Base-by-base conservation (phyloP, 805 yeast genomes). In the Saitoella complicata region DNA sequence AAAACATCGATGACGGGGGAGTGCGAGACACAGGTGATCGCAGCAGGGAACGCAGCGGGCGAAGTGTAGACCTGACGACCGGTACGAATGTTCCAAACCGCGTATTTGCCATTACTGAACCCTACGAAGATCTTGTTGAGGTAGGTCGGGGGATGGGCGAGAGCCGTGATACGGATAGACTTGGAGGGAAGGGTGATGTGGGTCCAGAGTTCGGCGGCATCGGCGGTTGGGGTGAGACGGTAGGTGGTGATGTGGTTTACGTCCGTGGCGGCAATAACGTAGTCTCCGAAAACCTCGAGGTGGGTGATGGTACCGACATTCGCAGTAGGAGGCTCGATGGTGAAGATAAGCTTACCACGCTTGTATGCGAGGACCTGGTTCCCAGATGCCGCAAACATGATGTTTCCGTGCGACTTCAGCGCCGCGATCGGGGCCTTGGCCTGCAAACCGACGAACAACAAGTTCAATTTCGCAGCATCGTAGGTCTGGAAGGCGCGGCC, bases 401-500 rank as follows among this genome's bases (percentile, higher is more conserved):
- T 32, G 34, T 41, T 34, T 13, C 36, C 36, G 12, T 33, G 34
- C 3, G 38, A 35, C 31, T 41, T 35, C 11, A 33, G 12, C 11
- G 31, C 12, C 32, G 43, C 29, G 13, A 41, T 41, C 10, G 32
- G 30, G 11, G 12, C n/a, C 30, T 35, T 36, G 12, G 36, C 6
- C 12, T 41, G 43, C 29, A 33, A 32, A 34, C 38, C 37, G 12
- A 34, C 37, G 21, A 34, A 35, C 12, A 33, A 21, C 6, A 41
- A 30, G n/a, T 41, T 34, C 12, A 35, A 12, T 34, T 34, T 13
- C 12, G 29, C 43, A 34, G 38, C 95, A 64, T 91, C 98, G 57
- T 82, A 91, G 31, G 91, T 84, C 60, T 88, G 97, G 65, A 91
- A 84, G 1, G 88, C 71, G 44, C 76, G 70, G 2, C 96, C 97